These are phyloP conservation scores for Nepenthes gracilis DNA, from an alignment of 148 eudicot species.

Conservation along the genomic window DNA sequence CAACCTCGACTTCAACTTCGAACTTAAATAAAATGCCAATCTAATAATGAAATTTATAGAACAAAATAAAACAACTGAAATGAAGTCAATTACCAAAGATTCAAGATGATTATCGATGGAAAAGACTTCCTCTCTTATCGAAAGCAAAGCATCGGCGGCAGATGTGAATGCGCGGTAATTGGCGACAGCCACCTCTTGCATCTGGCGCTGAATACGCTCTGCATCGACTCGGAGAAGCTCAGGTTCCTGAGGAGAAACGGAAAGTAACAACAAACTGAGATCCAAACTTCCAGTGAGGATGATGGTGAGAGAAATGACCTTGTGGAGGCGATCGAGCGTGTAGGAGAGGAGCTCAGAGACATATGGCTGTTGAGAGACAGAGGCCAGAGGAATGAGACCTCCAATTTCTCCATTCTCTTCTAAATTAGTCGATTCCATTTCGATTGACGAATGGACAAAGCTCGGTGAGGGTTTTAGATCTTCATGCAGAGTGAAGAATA, in stretches of 20 bases:
- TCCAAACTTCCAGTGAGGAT: neutral
- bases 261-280: neutral
- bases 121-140: slow-evolving; percentile 68
- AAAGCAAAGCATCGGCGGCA: slow-evolving; percentile 86
- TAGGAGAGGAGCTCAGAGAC: slow-evolving; percentile 95
- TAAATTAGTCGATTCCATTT: slow-evolving; percentile 17
- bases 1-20: too few relatives aligned
- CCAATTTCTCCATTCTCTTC: slow-evolving; percentile 33
- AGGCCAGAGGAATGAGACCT: slow-evolving; percentile 70
- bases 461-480: too few relatives aligned
- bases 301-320: slow-evolving; percentile 24
- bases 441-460: neutral
- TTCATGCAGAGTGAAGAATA: too few relatives aligned
- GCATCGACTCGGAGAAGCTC: slow-evolving; percentile 93
- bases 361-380: slow-evolving; percentile 84
- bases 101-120: slow-evolving; percentile 85
- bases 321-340: slow-evolving; percentile 99
- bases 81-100: slow-evolving; percentile 41
- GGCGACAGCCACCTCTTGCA: slow-evolving; percentile 97
- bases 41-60: neutral
- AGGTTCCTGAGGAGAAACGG: slow-evolving; percentile 49
- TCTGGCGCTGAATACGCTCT: slow-evolving; percentile 89
- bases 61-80: neutral
- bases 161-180: slow-evolving; percentile 93
- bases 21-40: neutral